Evolutionary conservation across 768 basidiomycete species (phyloP), one percentile per base, ranked within the genome.

Genomic region (Exsudoporus frostii): DNA sequence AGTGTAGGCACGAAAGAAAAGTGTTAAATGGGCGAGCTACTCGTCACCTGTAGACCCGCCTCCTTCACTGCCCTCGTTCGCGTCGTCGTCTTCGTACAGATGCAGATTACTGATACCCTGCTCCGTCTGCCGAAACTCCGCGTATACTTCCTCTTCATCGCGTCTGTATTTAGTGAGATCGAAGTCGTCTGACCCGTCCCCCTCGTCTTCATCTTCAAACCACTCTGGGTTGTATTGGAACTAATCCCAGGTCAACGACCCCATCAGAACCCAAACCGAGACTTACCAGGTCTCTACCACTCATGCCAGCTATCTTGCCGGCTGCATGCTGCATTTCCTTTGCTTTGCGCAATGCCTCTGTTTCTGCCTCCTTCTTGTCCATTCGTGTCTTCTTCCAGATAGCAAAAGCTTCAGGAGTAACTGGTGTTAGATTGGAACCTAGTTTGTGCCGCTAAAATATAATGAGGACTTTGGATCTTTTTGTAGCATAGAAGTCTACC

Each of bases 211-310:
- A 62, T 92, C 92, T 58, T 86, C 82, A 75, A 93, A 94, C 89
- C 91, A 92, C 63, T 93, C 90, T 17, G 92, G 89, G 71, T 95
- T 94, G 83, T 91, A 96, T 74, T 91, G 87, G 81, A 97, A 96
- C 88, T 92, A 62, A 7, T 58, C 19, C 55, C 50, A 32, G 45
- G 45, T 54, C 44, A 53, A 45, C n/a, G 45, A 42, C 22, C 58
- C 29, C 8, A 36, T 56, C 32, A 4, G 47, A 50, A 45, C 7
- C 10, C 6, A 14, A 39, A 29, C 11, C 33, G 47, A 37, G 52
- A 74, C 83, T 60, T 62, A 94, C 92, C 75, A 99, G 75, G 73
- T 98, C 97, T 72, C 92, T 80, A 47, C 97, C 97, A 53, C 89
- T 92, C 92, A 99, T 93, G 43, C 97, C 97, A 32, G 74, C 80